These are phyloP conservation scores for Leccinum rimulosum DNA, from an alignment of 768 basidiomycete species.

Conservation along the genomic window DNA sequence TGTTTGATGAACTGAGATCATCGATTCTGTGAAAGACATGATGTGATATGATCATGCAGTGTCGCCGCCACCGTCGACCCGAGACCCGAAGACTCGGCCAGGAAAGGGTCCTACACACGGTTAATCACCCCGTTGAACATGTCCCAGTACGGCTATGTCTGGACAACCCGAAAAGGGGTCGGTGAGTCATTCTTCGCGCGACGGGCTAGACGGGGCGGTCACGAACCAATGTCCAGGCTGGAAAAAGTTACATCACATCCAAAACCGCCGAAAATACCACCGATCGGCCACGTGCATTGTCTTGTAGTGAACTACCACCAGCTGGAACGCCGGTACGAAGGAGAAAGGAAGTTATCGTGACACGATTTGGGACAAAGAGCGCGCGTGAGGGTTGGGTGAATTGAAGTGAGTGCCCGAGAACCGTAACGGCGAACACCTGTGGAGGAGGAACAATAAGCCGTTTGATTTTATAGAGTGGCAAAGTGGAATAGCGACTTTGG, in stretches of 20 bases:
- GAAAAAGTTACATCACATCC: neutral
- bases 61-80: neutral
- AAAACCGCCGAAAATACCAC: conserved; percentile 15
- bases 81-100: neutral
- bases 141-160: conserved; percentile 7
- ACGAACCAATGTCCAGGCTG: neutral
- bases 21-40: neutral
- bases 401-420: neutral
- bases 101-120: conserved; percentile 3
- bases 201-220: neutral
- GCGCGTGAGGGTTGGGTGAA: neutral
- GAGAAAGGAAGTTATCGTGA: neutral
- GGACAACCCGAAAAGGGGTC: neutral
- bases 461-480: conserved; percentile 1
- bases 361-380: conserved; percentile 1
- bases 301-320: neutral
- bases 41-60: neutral
- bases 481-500: conserved; percentile 5
- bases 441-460: neutral
- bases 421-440: neutral
- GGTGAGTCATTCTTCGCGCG: neutral
- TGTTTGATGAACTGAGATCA: conserved; percentile 14
- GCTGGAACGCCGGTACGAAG: neutral
- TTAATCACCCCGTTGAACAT: conserved; percentile 11
- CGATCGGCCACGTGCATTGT: conserved; percentile 10